Evolutionary conservation across 768 basidiomycete species (phyloP).

Genomic region (Ramaria sp.): DNA sequence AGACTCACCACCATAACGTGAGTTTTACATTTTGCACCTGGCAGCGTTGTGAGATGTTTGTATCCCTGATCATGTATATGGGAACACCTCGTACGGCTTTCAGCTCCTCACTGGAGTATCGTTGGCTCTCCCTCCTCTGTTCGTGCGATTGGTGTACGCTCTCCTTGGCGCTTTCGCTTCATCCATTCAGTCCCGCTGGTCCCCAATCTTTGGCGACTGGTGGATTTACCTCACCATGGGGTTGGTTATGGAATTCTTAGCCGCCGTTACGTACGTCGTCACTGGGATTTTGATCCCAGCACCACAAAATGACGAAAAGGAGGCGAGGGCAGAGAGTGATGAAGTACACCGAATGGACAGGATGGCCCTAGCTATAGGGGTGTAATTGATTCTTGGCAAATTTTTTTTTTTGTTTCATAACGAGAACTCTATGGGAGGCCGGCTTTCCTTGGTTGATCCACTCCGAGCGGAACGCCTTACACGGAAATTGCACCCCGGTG

Average conservation of each 20-base stretch:
- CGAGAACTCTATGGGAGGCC: no score
- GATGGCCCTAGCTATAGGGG: no score
- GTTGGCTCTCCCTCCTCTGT: slow-evolving; percentile 48
- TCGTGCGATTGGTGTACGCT: slow-evolving; percentile 46
- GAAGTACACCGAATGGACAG: no score
- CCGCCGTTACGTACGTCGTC: slow-evolving; percentile 31
- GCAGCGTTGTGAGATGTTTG: background rate
- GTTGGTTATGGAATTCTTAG: slow-evolving; percentile 47
- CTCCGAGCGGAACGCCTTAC: no score
- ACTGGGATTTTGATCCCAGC: slow-evolving; percentile 20
- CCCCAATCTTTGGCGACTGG: slow-evolving; percentile 35
- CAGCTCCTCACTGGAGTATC: slow-evolving; percentile 50
- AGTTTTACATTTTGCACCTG: background rate
- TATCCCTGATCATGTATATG: slow-evolving; percentile 7
- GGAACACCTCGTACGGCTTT: no score
- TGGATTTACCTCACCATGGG: slow-evolving; percentile 46
- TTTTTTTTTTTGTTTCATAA: no score
- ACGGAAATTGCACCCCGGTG: no score
- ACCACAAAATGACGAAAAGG: slow-evolving; percentile 18
- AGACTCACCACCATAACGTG: background rate
- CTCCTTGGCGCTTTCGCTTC: slow-evolving; percentile 53
- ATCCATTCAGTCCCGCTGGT: slow-evolving; percentile 25
- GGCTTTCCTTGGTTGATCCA: no score
- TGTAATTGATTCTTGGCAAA: no score
- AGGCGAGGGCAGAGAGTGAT: background rate